Evolutionary conservation across 2,329 filamentous ascomycete genomes (phyloP).

Genomic region (Sporothrix phasma): DNA sequence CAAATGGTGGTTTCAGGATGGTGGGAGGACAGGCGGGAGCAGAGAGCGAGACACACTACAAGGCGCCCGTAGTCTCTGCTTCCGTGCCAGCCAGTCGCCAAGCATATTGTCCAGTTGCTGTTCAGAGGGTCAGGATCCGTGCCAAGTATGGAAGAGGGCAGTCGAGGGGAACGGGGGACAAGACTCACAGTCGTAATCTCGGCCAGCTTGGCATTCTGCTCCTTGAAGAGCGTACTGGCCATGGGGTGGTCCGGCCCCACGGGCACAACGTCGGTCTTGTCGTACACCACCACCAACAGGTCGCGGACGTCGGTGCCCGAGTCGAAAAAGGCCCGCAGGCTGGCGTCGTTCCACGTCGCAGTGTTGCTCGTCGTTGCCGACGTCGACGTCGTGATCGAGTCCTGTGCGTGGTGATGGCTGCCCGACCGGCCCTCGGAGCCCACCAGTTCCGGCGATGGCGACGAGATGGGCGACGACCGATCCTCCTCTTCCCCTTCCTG

Average conservation of each 20-base stretch:
- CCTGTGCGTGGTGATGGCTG: constrained; percentile 33
- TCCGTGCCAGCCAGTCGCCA: constrained; percentile 66
- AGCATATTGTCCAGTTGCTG: constrained; percentile 76
- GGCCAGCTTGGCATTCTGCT: constrained; percentile 75
- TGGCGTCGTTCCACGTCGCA: constrained; percentile 76
- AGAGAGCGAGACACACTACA: not conserved
- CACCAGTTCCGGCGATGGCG: constrained; percentile 53
- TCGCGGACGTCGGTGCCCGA: constrained; percentile 83
- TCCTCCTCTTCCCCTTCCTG: constrained; percentile 48
- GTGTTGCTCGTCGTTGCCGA: constrained; percentile 34
- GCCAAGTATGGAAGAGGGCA: not conserved
- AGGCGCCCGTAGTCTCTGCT: constrained; percentile 33
- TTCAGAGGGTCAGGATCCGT: constrained; percentile 25
- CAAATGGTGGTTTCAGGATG: not conserved
- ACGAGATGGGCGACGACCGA: constrained; percentile 50
- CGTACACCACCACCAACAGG: constrained; percentile 81
- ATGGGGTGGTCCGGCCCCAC: constrained; percentile 78
- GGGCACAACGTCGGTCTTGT: constrained; percentile 74
- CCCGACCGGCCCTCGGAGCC: constrained; percentile 36
- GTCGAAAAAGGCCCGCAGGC: constrained; percentile 81
- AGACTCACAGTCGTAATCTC: constrained; percentile 62
- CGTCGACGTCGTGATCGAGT: constrained; percentile 43
- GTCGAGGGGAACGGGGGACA: not conserved
- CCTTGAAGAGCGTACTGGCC: constrained; percentile 68
- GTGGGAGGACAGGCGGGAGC: not conserved